Evolutionary conservation across 495 filamentous ascomycete species (phyloP).

Genomic region (Penicillium silybi): DNA sequence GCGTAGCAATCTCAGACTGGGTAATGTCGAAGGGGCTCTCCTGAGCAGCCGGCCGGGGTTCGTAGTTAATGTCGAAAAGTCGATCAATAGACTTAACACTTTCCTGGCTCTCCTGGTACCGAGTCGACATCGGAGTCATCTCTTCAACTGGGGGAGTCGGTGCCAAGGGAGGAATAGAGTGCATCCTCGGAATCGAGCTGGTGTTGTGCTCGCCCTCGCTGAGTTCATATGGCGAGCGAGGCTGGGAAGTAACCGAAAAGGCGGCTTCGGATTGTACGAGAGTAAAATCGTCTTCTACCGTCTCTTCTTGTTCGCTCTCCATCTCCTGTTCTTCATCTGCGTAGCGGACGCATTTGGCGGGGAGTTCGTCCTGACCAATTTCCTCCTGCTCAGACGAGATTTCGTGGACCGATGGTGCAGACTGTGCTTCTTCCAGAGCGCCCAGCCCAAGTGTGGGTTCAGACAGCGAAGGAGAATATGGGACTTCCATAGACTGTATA

Average conservation of each 20-base stretch:
- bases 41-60: conserved; percentile 4
- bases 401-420: not conserved
- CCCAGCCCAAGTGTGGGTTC: conserved; percentile 5
- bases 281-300: conserved; percentile 20
- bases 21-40: conserved; percentile 13
- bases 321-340: conserved; percentile 15
- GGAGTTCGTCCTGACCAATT: not conserved
- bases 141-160: conserved; percentile 13
- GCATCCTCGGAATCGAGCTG: conserved; percentile 3
- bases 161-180: conserved; percentile 12
- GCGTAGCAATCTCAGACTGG: conserved; percentile 19
- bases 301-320: conserved; percentile 12
- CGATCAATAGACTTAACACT: conserved; percentile 1
- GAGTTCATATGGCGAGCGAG: conserved; percentile 16
- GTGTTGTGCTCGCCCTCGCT: conserved; percentile 11
- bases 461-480: not conserved
- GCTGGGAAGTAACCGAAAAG: not conserved
- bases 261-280: conserved; percentile 10
- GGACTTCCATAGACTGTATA: not conserved
- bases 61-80: conserved; percentile 9
- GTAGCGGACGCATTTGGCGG: not conserved
- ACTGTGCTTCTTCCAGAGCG: conserved; percentile 1
- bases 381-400: conserved; percentile 4
- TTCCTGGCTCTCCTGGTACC: conserved; percentile 14
- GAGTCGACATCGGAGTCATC: conserved; percentile 14